A percentile compares a stretch with the other conserved stretches of the same genome.
These are phyloP conservation scores for Fagus crenata DNA, from an alignment of 306 rosid genomes.

Conservation along the genomic window DNA sequence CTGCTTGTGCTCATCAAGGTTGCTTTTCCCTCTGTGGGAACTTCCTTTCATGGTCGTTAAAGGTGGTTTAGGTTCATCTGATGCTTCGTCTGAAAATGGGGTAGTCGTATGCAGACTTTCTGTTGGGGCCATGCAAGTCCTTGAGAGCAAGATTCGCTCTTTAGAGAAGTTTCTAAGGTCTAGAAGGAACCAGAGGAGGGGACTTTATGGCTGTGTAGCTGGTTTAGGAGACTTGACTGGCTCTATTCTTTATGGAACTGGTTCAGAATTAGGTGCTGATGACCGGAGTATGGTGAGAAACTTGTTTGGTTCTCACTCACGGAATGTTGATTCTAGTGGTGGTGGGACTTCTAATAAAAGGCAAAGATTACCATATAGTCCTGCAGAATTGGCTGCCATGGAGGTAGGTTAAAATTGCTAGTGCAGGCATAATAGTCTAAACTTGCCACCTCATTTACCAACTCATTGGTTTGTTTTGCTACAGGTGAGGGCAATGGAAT, in stretches of 20 bases:
- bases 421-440: conserved; percentile 10
- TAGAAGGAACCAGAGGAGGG: conserved; percentile 92
- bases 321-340: conserved; percentile 68
- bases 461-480: conserved; percentile 32
- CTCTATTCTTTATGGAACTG: conserved; percentile 80
- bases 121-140: conserved; percentile 84
- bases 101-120: conserved; percentile 81
- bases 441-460: conserved; percentile 26
- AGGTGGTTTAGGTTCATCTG: conserved; percentile 57
- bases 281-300: conserved; percentile 84
- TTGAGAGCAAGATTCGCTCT: conserved; percentile 78
- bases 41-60: conserved; percentile 82
- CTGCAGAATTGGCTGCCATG: conserved; percentile 98
- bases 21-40: conserved; percentile 96
- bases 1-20: conserved; percentile 85
- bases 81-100: conserved; percentile 58
- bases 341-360: conserved; percentile 71
- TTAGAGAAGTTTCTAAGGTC: conserved; percentile 84
- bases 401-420: conserved; percentile 61
- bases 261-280: conserved; percentile 72
- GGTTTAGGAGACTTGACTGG: conserved; percentile 89
- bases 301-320: conserved; percentile 79
- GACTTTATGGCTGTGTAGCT: conserved; percentile 96
- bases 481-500: conserved; percentile 99
- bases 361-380: conserved; percentile 87